Evolutionary conservation across 495 filamentous ascomycete species (phyloP), one percentile per base, ranked within the genome.

Genomic region (Jackrogersella minutella): DNA sequence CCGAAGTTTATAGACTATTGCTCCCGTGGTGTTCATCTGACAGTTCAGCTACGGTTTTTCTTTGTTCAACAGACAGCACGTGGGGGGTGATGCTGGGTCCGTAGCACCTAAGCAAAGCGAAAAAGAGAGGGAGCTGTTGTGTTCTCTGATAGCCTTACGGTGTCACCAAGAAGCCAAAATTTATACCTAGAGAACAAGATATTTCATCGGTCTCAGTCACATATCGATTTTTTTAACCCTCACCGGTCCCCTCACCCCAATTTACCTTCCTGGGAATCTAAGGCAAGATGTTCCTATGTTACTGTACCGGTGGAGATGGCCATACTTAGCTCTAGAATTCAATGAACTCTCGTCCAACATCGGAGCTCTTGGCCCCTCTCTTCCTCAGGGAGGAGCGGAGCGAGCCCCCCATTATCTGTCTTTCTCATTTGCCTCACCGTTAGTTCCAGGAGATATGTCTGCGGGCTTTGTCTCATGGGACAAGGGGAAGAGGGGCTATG

Each of bases 211-310:
- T 24, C 40, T 61, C 52, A 46, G 44, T 61, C 56, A 64, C 51
- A 61, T 61, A 51, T 58, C 50, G 60, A 34, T 60, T 61, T 69
- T 57, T 10, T 51, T 49, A 61, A 56, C 56, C 37, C 44, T 61
- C 66, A 69, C 61, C 66, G 66, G 66, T 55, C 40, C 52, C 59
- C 47, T 64, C 49, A 55, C 46, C 60, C 49, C 65, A 51, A 53
- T 28, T 43, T 63, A 31, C 49, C 58, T 51, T 43, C 24, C 16
- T 49, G 17, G 26, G 41, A 24, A 46, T 58, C 53, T 41, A 36
- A 68, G 49, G n/a, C 46, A 28, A 62, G 36, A 40, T 43, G 51
- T 52, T 46, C 47, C 37, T 41, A 63, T 59, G 65, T 63, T 57
- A 63, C 59, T 51, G 34, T 58, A 33, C 47, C 65, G 47, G 65